phyloP scores from a whole-genome alignment of 2,329 filamentous ascomycete genomes.

The Fusarium armeniacum region DNA sequence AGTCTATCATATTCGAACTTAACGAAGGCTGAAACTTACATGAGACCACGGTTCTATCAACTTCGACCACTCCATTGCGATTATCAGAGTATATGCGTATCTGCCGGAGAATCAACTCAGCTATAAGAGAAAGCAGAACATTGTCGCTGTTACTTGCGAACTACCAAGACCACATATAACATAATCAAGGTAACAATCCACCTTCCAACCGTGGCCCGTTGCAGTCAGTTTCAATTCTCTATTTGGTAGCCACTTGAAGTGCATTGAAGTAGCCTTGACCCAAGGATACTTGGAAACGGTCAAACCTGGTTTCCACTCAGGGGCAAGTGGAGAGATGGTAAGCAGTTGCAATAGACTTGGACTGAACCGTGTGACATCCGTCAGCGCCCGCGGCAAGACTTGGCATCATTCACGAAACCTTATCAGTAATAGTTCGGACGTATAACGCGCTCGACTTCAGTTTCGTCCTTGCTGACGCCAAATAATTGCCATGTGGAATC shows the following conservation, averaged over 20 bases:
- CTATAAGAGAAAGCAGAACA: not conserved
- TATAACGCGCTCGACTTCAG: too few species aligned
- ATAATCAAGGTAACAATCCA: too few species aligned
- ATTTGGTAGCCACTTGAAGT: constrained; percentile 48
- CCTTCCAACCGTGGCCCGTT: too few species aligned
- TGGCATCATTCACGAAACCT: too few species aligned
- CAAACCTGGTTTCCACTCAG: constrained; percentile 54
- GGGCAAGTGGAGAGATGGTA: constrained; percentile 47
- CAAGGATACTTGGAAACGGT: constrained; percentile 52
- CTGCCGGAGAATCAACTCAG: not conserved
- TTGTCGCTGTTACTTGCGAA: not conserved
- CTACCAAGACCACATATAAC: not conserved
- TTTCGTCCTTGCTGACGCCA: not conserved
- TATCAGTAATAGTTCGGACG: too few species aligned
- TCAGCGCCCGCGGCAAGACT: too few species aligned
- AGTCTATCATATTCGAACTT: too few species aligned
- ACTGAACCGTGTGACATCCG: not conserved
- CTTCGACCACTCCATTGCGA: not conserved
- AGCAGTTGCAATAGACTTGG: not conserved
- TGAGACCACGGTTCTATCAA: not conserved
- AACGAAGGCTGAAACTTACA: too few species aligned
- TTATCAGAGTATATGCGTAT: not conserved
- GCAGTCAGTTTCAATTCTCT: constrained; percentile 40
- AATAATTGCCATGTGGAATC: not conserved
- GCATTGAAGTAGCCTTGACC: constrained; percentile 45